Evolutionary conservation across 129 eudicot genomes (phyloP), one percentile per base, ranked within the genome.

Genomic region (Helianthus tuberosus): DNA sequence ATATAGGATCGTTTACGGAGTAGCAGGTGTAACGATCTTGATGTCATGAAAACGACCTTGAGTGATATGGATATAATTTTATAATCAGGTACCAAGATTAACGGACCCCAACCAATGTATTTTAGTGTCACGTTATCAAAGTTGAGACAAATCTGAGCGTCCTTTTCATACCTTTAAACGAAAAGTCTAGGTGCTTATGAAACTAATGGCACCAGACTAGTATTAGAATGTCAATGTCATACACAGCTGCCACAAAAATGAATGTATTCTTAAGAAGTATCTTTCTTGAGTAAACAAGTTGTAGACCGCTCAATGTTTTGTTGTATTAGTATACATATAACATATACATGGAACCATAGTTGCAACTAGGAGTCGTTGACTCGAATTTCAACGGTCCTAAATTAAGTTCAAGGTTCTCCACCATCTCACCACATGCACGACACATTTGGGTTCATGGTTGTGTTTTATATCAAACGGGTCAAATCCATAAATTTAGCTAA

Each of bases 231-330:
- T 63, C 65, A 51, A 44, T 20, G 32, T 69, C 71, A 62, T 50
- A 23, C 13, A 77, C 71, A 60, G 75, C 36, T 77, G 76, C 81
- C 81, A 66, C 35, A 69, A 9, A 49, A 69, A 36, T 66, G 6
- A 72, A 8, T 13, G 13, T 8, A 60, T 23, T 59, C 55, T 73
- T 15, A 61, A 10, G 32, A 51, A 60, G 48, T 8, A 54, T n/a
- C n/a, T n/a, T n/a, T 20, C 63, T 74, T 46, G 59, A 55, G 25
- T 14, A 66, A 57, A 76, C 51, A 44, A 76, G 9, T n/a, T 66
- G 39, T 16, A 57, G 60, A 67, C 74, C 41, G 13, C 29, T 76
- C 68, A 55, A 50, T 61, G 36, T 75, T 39, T 66, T 43, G 67
- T 54, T 32, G 27, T 51, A 38, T 52, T 75, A 51, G 12, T 41